These are phyloP conservation scores for Fusarium annulatum DNA, from an alignment of 2,329 filamentous ascomycete genomes.

Conservation along the genomic window DNA sequence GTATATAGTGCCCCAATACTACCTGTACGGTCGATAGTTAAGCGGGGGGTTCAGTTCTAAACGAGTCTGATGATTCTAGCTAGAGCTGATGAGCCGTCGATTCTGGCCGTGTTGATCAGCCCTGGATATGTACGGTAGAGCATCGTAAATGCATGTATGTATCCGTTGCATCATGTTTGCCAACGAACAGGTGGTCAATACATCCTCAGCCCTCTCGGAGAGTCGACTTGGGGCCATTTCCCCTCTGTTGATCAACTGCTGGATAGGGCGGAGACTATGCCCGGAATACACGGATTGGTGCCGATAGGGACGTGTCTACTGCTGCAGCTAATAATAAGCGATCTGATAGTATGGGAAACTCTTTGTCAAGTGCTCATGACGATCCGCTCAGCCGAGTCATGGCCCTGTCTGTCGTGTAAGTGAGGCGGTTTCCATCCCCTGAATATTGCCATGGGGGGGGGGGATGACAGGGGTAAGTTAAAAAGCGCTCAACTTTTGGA, in stretches of 20 bases:
- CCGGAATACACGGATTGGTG: neutral
- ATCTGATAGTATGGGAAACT: neutral
- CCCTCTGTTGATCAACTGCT: neutral
- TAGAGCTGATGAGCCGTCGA: neutral
- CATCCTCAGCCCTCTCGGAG: neutral
- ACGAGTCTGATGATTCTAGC: neutral
- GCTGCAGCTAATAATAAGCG: neutral
- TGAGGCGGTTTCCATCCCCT: constrained; percentile 29
- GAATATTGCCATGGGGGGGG: neutral
- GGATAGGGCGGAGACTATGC: neutral
- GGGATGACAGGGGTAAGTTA: neutral
- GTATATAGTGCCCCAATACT: neutral
- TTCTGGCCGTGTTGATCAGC: neutral
- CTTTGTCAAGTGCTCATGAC: constrained; percentile 10
- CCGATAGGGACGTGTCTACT: constrained; percentile 12
- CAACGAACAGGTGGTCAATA: constrained; percentile 6
- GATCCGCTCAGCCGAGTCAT: constrained; percentile 34
- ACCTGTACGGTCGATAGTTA: neutral
- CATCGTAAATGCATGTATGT: constrained; percentile 3
- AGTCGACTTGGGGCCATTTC: neutral
- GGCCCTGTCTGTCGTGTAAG: constrained; percentile 25
- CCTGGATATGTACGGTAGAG: neutral
- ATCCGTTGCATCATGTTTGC: constrained; percentile 1
- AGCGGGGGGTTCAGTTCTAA: neutral
- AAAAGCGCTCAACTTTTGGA: neutral